phyloP scores from a whole-genome alignment of 164 flowering plant species.

The Kingdonia uniflora region DNA sequence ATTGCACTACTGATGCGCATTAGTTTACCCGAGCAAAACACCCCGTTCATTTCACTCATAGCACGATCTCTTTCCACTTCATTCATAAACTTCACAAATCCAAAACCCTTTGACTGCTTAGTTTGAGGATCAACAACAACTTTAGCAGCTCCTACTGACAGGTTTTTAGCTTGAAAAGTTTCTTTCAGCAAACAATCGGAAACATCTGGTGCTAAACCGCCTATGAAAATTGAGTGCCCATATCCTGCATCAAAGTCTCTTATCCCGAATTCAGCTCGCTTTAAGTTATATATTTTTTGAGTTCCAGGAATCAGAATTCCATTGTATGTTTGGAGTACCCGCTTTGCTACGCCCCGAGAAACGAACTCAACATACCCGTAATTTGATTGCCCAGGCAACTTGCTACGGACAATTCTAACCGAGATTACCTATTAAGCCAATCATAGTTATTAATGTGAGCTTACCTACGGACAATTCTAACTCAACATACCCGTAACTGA shows the following conservation, averaged over 20 bases:
- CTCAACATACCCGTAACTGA: too few species aligned
- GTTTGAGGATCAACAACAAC: too few species aligned
- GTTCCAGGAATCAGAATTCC: neutral
- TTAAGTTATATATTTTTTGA: neutral
- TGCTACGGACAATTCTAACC: neutral
- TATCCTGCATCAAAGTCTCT: neutral
- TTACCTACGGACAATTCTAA: too few species aligned
- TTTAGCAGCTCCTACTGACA: neutral
- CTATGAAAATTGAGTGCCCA: neutral
- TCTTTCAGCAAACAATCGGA: neutral
- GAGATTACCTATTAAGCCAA: too few species aligned
- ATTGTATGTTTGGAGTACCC: neutral
- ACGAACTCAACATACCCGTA: neutral
- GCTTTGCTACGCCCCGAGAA: neutral
- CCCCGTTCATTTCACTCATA: neutral
- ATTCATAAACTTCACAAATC: neutral
- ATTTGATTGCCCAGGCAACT: neutral
- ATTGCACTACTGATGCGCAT: neutral
- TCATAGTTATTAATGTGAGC: too few species aligned
- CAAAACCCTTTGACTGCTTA: neutral
- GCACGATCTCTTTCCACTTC: neutral
- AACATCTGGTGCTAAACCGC: neutral
- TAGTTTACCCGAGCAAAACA: neutral
- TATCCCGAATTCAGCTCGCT: neutral
- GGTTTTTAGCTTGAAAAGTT: neutral